Conservation (phyloP, 2,329 filamentous ascomycete species). For the Fusarium equiseti region DNA sequence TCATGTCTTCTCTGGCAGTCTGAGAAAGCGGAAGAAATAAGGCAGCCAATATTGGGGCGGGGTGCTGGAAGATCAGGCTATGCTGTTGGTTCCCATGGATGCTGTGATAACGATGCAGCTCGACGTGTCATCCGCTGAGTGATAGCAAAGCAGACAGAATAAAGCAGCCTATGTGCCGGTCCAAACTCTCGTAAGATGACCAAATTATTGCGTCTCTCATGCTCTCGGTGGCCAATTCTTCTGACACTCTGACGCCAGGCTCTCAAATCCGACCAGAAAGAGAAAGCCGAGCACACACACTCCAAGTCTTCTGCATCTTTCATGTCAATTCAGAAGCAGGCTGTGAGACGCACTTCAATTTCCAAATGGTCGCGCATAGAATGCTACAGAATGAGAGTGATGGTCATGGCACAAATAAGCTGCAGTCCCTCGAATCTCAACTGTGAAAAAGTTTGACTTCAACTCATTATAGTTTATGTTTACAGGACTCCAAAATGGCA, state of each 20-base stretch:
- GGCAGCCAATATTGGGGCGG: constrained; percentile 10
- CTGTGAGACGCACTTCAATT: neutral
- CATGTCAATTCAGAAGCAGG: neutral
- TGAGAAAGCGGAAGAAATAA: neutral
- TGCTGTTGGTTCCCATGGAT: constrained; percentile 9
- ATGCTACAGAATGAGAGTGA: no score
- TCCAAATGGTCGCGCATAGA: neutral
- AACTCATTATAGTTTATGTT: no score
- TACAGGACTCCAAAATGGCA: neutral
- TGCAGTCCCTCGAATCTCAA: neutral
- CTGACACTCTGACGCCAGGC: neutral
- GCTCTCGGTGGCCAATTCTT: no score
- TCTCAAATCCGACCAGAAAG: neutral
- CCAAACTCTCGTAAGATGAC: no score
- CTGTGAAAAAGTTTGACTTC: neutral
- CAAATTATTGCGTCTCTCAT: no score
- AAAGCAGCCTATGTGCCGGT: no score
- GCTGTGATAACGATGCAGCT: constrained; percentile 6
- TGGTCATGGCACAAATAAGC: neutral
- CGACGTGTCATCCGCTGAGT: constrained; percentile 15
- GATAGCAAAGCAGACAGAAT: no score
- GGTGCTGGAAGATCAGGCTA: constrained; percentile 3
- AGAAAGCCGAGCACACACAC: constrained; percentile 15
- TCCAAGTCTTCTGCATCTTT: fast-evolving
- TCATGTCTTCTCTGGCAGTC: no score